These are phyloP conservation scores for Lentinula lateritia DNA, from an alignment of 768 basidiomycete species.

Conservation along the genomic window DNA sequence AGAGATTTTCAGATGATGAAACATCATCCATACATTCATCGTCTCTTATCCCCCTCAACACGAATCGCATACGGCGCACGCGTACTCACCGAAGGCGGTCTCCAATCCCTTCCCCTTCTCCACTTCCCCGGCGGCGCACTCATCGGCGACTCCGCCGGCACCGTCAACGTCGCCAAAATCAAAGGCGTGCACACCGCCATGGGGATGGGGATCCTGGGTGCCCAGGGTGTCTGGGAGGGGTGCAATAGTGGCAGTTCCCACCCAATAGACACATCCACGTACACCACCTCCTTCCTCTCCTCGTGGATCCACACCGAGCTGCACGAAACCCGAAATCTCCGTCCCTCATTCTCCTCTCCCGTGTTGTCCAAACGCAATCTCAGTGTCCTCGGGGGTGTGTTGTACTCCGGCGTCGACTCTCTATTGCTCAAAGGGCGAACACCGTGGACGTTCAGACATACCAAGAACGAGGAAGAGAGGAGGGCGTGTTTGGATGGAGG, in stretches of 20 bases:
- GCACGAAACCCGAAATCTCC: conserved; percentile 84
- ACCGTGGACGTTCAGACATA: conserved; percentile 89
- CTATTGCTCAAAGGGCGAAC: conserved; percentile 78
- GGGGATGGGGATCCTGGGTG: conserved; percentile 98
- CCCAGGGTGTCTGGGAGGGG: conserved; percentile 75
- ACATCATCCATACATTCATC: too few species aligned
- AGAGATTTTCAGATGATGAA: too few species aligned
- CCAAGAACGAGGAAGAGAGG: conserved; percentile 26
- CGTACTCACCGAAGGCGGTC: too few species aligned
- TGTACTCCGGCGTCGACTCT: conserved; percentile 86
- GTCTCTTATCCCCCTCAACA: too few species aligned
- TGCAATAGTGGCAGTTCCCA: too few species aligned
- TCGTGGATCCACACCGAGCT: conserved; percentile 89
- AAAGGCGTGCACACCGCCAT: conserved; percentile 99
- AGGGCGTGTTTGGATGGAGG: conserved; percentile 9
- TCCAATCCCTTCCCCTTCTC: too few species aligned
- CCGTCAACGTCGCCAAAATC: conserved; percentile 95
- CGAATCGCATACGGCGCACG: too few species aligned
- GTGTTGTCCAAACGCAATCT: conserved; percentile 21
- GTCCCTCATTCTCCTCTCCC: conserved; percentile 79
- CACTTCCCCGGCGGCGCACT: too few species aligned
- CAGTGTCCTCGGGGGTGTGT: conserved; percentile 82
- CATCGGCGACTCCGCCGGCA: conserved; percentile 18
- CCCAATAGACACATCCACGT: background rate
- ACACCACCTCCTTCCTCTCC: conserved; percentile 41